These are phyloP conservation scores for Linum tenue DNA, from an alignment of 345 rosid genomes.

Conservation along the genomic window DNA sequence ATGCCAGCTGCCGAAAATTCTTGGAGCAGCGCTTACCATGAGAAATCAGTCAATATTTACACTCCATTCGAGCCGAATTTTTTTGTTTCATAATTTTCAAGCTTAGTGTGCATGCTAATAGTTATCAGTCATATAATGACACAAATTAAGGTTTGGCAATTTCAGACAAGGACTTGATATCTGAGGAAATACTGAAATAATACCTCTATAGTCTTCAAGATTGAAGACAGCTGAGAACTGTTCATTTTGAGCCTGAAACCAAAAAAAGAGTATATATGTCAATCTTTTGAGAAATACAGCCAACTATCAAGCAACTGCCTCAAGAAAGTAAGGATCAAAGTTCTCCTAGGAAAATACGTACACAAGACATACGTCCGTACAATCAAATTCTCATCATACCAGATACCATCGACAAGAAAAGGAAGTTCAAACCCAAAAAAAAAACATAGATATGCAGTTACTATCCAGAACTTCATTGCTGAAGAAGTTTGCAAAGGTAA, in stretches of 20 bases:
- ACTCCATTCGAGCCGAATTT: no score
- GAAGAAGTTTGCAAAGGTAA: not conserved
- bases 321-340: not conserved
- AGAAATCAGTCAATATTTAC: not conserved
- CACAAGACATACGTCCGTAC: not conserved
- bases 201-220: constrained; percentile 95
- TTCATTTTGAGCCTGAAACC: constrained; percentile 77
- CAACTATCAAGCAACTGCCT: not conserved
- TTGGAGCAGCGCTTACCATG: not conserved
- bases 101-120: not conserved
- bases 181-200: not conserved
- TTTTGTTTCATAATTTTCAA: not conserved
- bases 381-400: not conserved
- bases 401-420: not conserved
- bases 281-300: not conserved
- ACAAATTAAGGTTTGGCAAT: not conserved
- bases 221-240: constrained; percentile 70
- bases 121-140: not conserved
- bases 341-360: not conserved
- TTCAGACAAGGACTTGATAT: not conserved
- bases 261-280: constrained; percentile 2
- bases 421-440: not conserved
- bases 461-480: not conserved
- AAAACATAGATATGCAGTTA: not conserved
- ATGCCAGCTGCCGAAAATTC: not conserved